Conservation (phyloP, 495 filamentous ascomycete genomes). For the Lasiosphaeria miniovina region DNA sequence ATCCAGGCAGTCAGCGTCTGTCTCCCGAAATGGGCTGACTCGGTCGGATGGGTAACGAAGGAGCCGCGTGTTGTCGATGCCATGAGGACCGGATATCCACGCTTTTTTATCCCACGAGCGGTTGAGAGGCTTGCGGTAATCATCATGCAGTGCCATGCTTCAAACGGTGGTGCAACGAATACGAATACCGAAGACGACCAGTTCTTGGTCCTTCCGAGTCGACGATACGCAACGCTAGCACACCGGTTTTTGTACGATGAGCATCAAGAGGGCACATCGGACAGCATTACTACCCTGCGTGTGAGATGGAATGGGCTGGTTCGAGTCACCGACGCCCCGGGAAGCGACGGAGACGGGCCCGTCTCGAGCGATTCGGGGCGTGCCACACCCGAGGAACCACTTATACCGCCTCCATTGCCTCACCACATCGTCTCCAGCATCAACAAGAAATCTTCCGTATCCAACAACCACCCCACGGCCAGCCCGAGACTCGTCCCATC, state of each 20-base stretch:
- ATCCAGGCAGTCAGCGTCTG: conserved; percentile 28
- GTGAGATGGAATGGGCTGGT: no score
- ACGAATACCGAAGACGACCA: not conserved
- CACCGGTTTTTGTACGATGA: no score
- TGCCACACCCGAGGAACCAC: no score
- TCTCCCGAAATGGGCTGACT: conserved; percentile 29
- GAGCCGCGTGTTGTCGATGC: conserved; percentile 21
- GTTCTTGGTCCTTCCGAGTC: not conserved
- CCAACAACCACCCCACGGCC: not conserved
- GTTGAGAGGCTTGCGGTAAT: conserved; percentile 11
- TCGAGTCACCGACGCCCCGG: no score
- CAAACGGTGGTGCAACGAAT: not conserved
- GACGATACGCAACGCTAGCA: no score
- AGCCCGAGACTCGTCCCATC: not conserved
- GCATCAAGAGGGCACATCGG: no score
- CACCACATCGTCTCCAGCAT: no score
- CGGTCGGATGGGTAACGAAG: conserved; percentile 24
- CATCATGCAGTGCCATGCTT: not conserved
- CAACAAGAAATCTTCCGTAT: no score
- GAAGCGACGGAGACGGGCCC: no score
- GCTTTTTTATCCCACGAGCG: conserved; percentile 23
- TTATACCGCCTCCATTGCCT: no score
- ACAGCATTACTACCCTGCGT: no score
- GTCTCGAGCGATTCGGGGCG: no score
- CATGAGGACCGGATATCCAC: conserved; percentile 29